A percentile compares a stretch with the other conserved stretches of the same genome.
These are phyloP conservation scores for Pyrenochaeta sp. DNA, from an alignment of 2,329 filamentous ascomycete species.

Conservation along the genomic window DNA sequence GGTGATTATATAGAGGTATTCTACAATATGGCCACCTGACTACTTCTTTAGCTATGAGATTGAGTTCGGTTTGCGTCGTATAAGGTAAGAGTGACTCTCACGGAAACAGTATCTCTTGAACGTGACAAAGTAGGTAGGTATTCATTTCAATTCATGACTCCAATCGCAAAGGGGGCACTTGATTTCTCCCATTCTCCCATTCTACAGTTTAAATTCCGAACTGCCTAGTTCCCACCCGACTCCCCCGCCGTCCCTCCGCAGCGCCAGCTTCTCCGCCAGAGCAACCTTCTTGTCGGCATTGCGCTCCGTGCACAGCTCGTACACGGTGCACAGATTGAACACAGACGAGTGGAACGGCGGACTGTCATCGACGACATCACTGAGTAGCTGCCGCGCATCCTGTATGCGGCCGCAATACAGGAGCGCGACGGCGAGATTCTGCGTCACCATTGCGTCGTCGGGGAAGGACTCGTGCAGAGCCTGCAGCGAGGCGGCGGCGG, in stretches of 20 bases:
- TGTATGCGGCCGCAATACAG: constrained; percentile 79
- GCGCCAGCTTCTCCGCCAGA: constrained; percentile 74
- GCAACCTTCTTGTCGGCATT: constrained; percentile 72
- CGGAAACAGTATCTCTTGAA: too few species aligned
- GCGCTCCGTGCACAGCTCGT: constrained; percentile 86
- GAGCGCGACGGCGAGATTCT: constrained; percentile 85
- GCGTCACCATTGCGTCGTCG: constrained; percentile 73
- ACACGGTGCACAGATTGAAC: constrained; percentile 90
- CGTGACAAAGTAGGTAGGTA: too few species aligned
- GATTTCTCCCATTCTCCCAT: too few species aligned
- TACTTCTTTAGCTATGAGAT: too few species aligned
- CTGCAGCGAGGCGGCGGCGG: constrained; percentile 69
- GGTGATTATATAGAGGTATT: too few species aligned
- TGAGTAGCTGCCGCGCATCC: constrained; percentile 69
- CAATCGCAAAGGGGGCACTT: too few species aligned
- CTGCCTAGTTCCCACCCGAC: constrained; percentile 75
- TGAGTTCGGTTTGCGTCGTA: too few species aligned
- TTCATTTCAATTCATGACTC: too few species aligned
- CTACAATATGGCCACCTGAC: too few species aligned
- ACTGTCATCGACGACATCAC: constrained; percentile 68
- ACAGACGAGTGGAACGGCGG: constrained; percentile 75
- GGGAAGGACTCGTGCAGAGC: constrained; percentile 56
- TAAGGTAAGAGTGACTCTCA: too few species aligned
- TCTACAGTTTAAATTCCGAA: constrained; percentile 76
- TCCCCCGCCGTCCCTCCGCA: constrained; percentile 59